Evolutionary conservation across 2,329 filamentous ascomycete genomes (phyloP).

Genomic region (Chalaropsis ovoidea): DNA sequence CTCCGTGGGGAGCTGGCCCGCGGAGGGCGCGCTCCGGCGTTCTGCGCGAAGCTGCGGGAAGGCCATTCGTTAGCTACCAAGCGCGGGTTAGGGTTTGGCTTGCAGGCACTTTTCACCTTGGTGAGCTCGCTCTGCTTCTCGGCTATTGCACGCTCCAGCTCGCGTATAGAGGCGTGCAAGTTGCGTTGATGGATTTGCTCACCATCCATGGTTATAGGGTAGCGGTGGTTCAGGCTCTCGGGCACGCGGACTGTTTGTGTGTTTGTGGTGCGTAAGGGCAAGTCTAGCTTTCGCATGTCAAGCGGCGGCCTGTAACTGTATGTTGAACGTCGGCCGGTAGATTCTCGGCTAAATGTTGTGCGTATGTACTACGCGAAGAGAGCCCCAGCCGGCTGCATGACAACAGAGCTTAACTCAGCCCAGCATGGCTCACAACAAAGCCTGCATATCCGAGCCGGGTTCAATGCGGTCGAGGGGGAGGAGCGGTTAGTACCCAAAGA

Average conservation of each 20-base stretch:
- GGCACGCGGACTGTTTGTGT: too few relatives aligned
- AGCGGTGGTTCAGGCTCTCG: not conserved
- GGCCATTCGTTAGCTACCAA: conserved; percentile 13
- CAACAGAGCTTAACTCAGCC: conserved; percentile 1
- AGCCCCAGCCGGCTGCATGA: not conserved
- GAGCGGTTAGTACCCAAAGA: not conserved
- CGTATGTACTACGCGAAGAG: not conserved
- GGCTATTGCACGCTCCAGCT: conserved; percentile 50
- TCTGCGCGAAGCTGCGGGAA: conserved; percentile 27
- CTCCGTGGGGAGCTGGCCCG: conserved; percentile 23
- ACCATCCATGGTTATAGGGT: conserved; percentile 20
- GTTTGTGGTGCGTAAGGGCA: too few relatives aligned
- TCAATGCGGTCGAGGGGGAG: not conserved
- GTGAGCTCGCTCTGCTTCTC: conserved; percentile 45
- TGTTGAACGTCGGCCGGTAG: conserved; percentile 9
- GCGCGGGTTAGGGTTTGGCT: not conserved
- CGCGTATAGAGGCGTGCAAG: conserved; percentile 56
- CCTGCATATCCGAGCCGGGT: not conserved
- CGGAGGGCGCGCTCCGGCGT: conserved; percentile 16
- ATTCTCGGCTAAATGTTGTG: conserved; percentile 15
- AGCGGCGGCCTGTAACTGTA: not conserved
- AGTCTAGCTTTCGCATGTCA: too few relatives aligned
- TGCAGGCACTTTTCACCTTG: conserved; percentile 33
- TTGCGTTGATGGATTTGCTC: conserved; percentile 40
- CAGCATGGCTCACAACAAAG: not conserved